phyloP scores from a whole-genome alignment of 768 basidiomycete genomes.

The Tricholoma hemisulphureum region DNA sequence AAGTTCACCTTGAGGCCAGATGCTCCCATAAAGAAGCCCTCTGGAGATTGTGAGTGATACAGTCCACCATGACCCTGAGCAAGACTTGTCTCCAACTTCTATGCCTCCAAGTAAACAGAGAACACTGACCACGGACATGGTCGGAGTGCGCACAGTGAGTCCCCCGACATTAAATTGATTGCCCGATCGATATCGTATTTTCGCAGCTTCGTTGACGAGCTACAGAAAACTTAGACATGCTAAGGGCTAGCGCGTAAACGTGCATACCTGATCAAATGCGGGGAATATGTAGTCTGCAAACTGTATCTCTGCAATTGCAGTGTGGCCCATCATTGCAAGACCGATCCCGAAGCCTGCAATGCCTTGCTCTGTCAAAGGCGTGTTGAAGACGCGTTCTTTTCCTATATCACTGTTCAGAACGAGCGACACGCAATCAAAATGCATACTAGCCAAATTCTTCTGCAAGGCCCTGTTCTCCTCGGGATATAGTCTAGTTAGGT shows the following conservation, averaged over 20 bases:
- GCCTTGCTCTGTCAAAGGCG: conserved; percentile 88
- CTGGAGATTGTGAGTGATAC: conserved; percentile 94
- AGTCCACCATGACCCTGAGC: conserved; percentile 75
- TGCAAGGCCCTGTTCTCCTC: conserved; percentile 66
- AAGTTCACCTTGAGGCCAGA: conserved; percentile 74
- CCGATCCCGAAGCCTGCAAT: conserved; percentile 96
- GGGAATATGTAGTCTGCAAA: conserved; percentile 92
- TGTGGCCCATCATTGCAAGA: conserved; percentile 88
- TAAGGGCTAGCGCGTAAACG: background rate
- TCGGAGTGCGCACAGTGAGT: conserved; percentile 80
- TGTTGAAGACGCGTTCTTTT: conserved; percentile 92
- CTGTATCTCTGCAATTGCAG: conserved; percentile 92
- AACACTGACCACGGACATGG: conserved; percentile 76
- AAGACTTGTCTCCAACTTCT: background rate
- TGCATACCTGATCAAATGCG: conserved; percentile 83
- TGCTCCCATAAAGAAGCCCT: conserved; percentile 92
- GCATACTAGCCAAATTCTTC: conserved; percentile 80
- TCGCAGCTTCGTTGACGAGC: conserved; percentile 95
- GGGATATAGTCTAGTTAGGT: background rate
- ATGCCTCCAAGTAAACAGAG: conserved; percentile 14
- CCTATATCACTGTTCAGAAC: conserved; percentile 42
- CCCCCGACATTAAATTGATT: conserved; percentile 81
- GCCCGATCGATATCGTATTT: conserved; percentile 87
- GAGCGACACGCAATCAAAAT: background rate
- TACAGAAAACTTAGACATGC: conserved; percentile 26